Conservation (phyloP, 1,139 yeast genomes). For the Kodamaea ohmeri region DNA sequence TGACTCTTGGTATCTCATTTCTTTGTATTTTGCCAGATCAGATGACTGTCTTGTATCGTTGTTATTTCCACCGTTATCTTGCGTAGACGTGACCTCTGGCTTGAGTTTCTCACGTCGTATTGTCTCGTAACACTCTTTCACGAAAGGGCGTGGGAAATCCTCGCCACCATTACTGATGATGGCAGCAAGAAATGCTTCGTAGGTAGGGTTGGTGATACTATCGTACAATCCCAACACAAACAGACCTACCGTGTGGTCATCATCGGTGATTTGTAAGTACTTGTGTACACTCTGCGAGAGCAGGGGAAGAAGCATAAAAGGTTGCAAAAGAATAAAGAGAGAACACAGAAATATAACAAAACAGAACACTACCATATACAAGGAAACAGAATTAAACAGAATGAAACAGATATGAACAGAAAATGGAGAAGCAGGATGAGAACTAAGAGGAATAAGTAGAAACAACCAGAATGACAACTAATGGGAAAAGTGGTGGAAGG, state of each 20-base stretch:
- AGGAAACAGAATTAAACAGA: too few species aligned
- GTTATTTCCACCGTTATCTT: neutral
- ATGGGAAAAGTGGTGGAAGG: too few species aligned
- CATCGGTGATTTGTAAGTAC: constrained; percentile 19
- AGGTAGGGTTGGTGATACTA: constrained; percentile 9
- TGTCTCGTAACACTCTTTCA: constrained; percentile 34
- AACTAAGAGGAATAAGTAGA: too few species aligned
- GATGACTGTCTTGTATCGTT: constrained; percentile 3
- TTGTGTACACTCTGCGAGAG: constrained; percentile 7
- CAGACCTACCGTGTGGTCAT: constrained; percentile 53
- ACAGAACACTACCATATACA: neutral
- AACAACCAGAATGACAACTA: too few species aligned
- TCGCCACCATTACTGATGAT: constrained; percentile 63
- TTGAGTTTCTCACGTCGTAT: constrained; percentile 12
- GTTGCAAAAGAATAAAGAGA: neutral
- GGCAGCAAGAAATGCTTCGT: constrained; percentile 38
- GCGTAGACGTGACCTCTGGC: too few species aligned
- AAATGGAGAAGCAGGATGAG: too few species aligned
- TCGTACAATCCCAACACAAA: constrained; percentile 51
- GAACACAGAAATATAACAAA: neutral
- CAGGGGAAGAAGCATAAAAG: neutral
- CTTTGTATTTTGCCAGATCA: too few species aligned
- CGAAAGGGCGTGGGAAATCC: constrained; percentile 47
- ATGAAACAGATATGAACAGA: too few species aligned
- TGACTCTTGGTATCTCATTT: too few species aligned